Percentiles rank a stretch among this genome's conserved stretches.
Evolutionary conservation across 164 flowering plant genomes (phyloP).

Genomic region (Vitis riparia): DNA sequence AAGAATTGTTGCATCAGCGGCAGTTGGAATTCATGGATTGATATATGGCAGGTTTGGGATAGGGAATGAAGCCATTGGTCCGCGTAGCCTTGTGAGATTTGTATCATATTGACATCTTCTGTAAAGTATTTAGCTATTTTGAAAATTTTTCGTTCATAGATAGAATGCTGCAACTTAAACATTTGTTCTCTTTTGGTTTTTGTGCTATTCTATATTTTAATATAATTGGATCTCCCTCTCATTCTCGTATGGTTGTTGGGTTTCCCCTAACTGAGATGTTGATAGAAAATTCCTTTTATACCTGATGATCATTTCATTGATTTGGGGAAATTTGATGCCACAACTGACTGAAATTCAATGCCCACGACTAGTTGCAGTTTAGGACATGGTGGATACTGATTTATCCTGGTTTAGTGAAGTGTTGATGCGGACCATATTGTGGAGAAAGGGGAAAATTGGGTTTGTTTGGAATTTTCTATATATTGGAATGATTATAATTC

Average conservation of each 20-base stretch:
- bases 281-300: neutral
- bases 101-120: constrained; percentile 24
- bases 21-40: too few species aligned
- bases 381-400: too few species aligned
- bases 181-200: neutral
- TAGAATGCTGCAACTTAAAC: neutral
- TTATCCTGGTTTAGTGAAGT: too few species aligned
- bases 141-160: constrained; percentile 1
- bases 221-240: neutral
- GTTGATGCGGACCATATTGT: too few species aligned
- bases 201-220: neutral
- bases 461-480: too few species aligned
- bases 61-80: constrained; percentile 56
- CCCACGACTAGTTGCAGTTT: too few species aligned
- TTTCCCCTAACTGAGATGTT: neutral
- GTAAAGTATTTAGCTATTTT: constrained; percentile 17
- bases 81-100: constrained; percentile 32
- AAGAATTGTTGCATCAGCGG: too few species aligned
- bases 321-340: too few species aligned
- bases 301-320: too few species aligned
- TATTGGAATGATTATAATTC: too few species aligned
- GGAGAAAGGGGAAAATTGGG: too few species aligned
- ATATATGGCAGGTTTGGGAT: constrained; percentile 1
- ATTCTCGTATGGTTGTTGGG: neutral
- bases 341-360: too few species aligned